Conservation (phyloP, 257 asterid species). For the Solanum corneliomulleri region DNA sequence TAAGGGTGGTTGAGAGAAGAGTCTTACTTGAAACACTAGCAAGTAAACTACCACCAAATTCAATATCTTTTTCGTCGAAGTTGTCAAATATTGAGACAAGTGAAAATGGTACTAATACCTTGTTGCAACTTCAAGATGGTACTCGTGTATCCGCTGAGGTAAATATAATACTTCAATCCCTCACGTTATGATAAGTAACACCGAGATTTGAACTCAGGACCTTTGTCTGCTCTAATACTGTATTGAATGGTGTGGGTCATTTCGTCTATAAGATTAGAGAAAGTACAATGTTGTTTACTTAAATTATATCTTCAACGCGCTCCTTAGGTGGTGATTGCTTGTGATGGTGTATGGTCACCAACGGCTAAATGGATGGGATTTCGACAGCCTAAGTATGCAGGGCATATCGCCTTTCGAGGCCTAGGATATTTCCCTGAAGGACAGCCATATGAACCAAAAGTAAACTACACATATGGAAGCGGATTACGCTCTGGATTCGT, state of each 20-base stretch:
- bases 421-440: slow-evolving; percentile 66
- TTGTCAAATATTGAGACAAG: slow-evolving; percentile 30
- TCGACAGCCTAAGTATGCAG: slow-evolving; percentile 55
- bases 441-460: slow-evolving; percentile 50
- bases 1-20: slow-evolving; percentile 81
- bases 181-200: background rate
- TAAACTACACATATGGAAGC: slow-evolving; percentile 50
- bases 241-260: background rate
- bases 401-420: slow-evolving; percentile 67
- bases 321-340: slow-evolving; percentile 64
- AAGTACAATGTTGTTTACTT: background rate
- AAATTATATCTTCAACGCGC: background rate
- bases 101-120: slow-evolving; percentile 23
- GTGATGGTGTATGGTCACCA: slow-evolving; percentile 81
- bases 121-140: slow-evolving; percentile 45
- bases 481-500: slow-evolving; percentile 69
- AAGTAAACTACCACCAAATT: slow-evolving; percentile 39
- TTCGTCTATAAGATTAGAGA: background rate
- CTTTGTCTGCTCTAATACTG: background rate
- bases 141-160: slow-evolving; percentile 66
- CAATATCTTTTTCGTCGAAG: slow-evolving; percentile 68
- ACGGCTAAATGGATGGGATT: slow-evolving; percentile 93
- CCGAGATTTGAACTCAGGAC: background rate
- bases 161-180: background rate
- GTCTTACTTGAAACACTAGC: slow-evolving; percentile 62